Percentiles rank a stretch among this genome's conserved stretches.
Evolutionary conservation across 345 rosid species (phyloP).

Genomic region (Boechera retrofracta): DNA sequence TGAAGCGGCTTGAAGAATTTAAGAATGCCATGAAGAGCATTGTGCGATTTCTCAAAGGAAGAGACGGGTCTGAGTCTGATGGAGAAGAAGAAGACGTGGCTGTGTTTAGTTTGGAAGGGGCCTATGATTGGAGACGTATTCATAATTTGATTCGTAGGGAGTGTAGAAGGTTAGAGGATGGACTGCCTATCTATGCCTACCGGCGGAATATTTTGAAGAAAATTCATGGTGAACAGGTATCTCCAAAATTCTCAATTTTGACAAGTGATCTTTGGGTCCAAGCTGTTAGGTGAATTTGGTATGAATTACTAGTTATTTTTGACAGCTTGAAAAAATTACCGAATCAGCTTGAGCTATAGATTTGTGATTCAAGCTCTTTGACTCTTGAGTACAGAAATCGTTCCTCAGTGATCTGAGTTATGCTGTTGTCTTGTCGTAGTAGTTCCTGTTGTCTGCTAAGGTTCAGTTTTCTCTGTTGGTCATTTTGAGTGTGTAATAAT

Average conservation of each 20-base stretch:
- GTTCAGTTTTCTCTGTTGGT: slow-evolving; percentile 11
- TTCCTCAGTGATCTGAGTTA: not conserved
- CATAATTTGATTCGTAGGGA: slow-evolving; percentile 65
- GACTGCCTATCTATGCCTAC: slow-evolving; percentile 70
- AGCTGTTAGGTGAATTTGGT: not conserved
- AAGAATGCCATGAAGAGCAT: slow-evolving; percentile 57
- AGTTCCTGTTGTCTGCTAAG: slow-evolving; percentile 24
- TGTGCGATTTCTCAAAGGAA: slow-evolving; percentile 51
- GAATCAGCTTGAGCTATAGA: not conserved
- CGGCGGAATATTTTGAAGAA: slow-evolving; percentile 56
- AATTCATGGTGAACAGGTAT: slow-evolving; percentile 64
- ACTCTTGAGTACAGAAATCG: not conserved
- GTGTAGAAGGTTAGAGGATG: slow-evolving; percentile 73
- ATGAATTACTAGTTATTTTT: slow-evolving; percentile 6
- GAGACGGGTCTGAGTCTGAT: slow-evolving; percentile 25
- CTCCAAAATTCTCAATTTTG: not conserved
- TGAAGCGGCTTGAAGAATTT: slow-evolving; percentile 62
- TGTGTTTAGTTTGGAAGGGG: slow-evolving; percentile 50
- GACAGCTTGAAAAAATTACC: not conserved
- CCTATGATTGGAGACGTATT: slow-evolving; percentile 58
- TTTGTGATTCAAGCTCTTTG: not conserved
- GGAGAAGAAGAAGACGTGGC: slow-evolving; percentile 25
- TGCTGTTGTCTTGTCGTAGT: slow-evolving; percentile 22
- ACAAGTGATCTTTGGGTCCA: slow-evolving; percentile 1
- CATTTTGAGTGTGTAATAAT: slow-evolving; percentile 6